Evolutionary conservation across 176 grass and related monocot species (phyloP), one percentile per base, ranked within the genome.

Genomic region (Saccharum officinarum): DNA sequence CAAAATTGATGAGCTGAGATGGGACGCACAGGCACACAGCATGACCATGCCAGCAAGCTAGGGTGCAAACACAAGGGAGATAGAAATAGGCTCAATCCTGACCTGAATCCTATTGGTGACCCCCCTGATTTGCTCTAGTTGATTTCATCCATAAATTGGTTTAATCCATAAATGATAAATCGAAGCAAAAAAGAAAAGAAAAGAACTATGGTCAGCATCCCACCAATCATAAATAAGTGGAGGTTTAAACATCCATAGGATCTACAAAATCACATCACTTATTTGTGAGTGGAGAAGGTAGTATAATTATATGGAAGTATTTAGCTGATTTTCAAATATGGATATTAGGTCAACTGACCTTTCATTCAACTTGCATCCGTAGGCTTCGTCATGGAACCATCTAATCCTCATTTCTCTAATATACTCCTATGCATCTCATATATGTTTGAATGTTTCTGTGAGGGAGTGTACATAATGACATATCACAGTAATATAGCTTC

Each of bases 1-100:
- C 77, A 80, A 79, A 46, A 33, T 20, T 66, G 39, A 14, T 80
- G 77, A 80, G 77, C 9, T 80, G 25, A 47, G 25, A 14, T 46
- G 61, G 8, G 61, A 45, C 9, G 25, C 76, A 8, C 39, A 44
- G n/a, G 55, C 20, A 60, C 55, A 23, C 0, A 60, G 8, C 22
- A 10, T 4, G 4, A 10, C 1, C 38, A 14, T 39, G 54, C 60
- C 37, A 78, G 23, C 75, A 62, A 28, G 28, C 28, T 28, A 28
- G 3, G 52, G 33, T 8, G 18, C 0, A 59, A 59, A 39, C 31
- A 77, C 17, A 14, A 23, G 20, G n/a, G 69, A 46, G 2, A 72
- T 25, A 20, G 52, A 57, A 57, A 22, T n/a, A 57, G 20, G 54
- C 20, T 57, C 18, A 57, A 57, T 57, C 54, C 18, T 54, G 16